A percentile compares a stretch with the other conserved stretches of the same genome.
Evolutionary conservation across 2,329 filamentous ascomycete genomes (phyloP).

Genomic region (Sclerotinia subarctica): DNA sequence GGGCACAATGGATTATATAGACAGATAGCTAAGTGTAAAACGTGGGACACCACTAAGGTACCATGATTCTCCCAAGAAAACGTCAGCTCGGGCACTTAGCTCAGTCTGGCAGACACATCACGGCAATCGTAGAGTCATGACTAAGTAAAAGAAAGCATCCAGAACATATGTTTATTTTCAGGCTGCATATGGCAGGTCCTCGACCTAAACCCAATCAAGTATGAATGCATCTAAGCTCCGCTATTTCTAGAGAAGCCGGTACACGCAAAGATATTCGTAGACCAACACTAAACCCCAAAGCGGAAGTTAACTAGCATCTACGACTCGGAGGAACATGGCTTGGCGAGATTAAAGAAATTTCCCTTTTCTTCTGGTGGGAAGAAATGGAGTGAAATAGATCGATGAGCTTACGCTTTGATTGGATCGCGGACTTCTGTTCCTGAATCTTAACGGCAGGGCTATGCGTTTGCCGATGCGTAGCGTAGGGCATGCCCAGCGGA

Average conservation of each 20-base stretch:
- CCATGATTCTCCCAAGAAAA: neutral
- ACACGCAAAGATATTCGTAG: neutral
- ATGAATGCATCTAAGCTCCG: neutral
- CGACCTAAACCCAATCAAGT: neutral
- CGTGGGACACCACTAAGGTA: neutral
- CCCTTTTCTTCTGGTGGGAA: conserved; percentile 11
- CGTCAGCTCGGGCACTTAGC: conserved; percentile 7
- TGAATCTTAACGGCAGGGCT: conserved; percentile 11
- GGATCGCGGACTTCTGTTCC: conserved; percentile 8
- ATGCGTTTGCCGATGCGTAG: conserved; percentile 11
- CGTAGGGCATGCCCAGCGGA: conserved; percentile 1
- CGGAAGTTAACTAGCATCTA: neutral
- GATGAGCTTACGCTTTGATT: conserved; percentile 19
- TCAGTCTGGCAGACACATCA: conserved; percentile 4
- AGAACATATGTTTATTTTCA: conserved; percentile 13
- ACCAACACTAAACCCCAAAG: neutral
- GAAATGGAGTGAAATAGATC: neutral
- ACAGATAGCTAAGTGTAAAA: neutral
- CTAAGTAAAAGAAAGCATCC: conserved; percentile 10
- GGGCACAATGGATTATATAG: conserved; percentile 3
- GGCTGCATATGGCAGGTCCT: conserved; percentile 1
- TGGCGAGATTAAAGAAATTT: conserved; percentile 10
- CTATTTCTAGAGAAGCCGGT: neutral
- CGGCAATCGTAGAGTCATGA: conserved; percentile 14
- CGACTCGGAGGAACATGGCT: neutral